Evolutionary conservation across 2,329 filamentous ascomycete genomes (phyloP).

Genomic region (Pseudogymnoascus destructans): DNA sequence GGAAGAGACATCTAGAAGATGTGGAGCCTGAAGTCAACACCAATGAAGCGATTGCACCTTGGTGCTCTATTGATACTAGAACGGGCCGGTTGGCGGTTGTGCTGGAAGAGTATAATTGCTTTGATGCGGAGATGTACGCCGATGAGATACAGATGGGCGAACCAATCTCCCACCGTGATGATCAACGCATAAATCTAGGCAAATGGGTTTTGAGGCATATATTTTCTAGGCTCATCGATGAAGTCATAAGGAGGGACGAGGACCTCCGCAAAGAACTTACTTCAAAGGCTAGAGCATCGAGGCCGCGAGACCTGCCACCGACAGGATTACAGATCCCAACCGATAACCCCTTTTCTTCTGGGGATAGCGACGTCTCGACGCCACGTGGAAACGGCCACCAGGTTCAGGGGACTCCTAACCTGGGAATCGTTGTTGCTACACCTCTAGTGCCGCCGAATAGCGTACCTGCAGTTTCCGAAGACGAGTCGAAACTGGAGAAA

Average conservation of each 20-base stretch:
- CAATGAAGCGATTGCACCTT: conserved; percentile 77
- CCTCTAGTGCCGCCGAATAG: conserved; percentile 34
- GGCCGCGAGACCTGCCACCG: conserved; percentile 27
- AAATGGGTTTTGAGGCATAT: conserved; percentile 93
- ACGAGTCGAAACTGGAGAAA: conserved; percentile 39
- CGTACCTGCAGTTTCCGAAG: conserved; percentile 38
- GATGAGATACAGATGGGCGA: conserved; percentile 70
- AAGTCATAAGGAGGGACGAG: conserved; percentile 76
- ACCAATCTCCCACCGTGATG: conserved; percentile 71
- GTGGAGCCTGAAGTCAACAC: conserved; percentile 81
- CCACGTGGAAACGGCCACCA: conserved; percentile 53
- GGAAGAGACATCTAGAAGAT: conserved; percentile 86
- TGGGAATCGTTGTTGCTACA: conserved; percentile 67
- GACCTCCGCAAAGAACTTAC: conserved; percentile 57
- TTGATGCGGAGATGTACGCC: conserved; percentile 93
- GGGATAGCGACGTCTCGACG: conserved; percentile 20
- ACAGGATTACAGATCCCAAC: conserved; percentile 45
- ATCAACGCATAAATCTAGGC: conserved; percentile 91
- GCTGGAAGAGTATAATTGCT: conserved; percentile 87
- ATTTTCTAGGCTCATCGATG: conserved; percentile 78
- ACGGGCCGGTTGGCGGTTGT: conserved; percentile 86
- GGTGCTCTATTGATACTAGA: conserved; percentile 90
- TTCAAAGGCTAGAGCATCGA: conserved; percentile 39
- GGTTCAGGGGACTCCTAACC: conserved; percentile 56
- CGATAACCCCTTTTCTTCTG: conserved; percentile 28